These are phyloP conservation scores for Erythrobasidium hasegawianum DNA, from an alignment of 1,284 basidiomycete genomes.

Conservation along the genomic window DNA sequence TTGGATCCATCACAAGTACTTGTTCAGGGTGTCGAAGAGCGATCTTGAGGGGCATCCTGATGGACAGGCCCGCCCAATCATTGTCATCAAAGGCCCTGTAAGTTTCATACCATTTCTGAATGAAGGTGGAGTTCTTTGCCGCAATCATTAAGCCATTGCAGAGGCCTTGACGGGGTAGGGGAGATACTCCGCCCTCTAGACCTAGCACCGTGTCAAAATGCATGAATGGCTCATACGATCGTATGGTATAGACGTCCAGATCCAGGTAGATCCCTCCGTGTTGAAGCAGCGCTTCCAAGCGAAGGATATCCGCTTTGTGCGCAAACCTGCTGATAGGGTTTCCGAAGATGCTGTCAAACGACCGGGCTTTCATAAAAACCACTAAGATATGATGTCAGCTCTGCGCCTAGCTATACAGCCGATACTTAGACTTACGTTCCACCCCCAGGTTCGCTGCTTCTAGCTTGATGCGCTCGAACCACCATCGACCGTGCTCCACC, in stretches of 20 bases:
- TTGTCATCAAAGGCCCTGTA: constrained; percentile 52
- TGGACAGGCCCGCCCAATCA: constrained; percentile 14
- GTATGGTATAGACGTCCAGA: constrained; percentile 47
- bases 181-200: constrained; percentile 49
- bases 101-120: constrained; percentile 45
- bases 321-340: constrained; percentile 46
- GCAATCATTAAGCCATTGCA: constrained; percentile 55
- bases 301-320: constrained; percentile 52
- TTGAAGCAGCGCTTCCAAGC: constrained; percentile 49
- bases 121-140: constrained; percentile 50
- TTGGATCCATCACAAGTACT: constrained; percentile 52
- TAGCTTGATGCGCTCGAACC: constrained; percentile 11
- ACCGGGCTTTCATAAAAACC: constrained; percentile 33
- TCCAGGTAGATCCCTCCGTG: constrained; percentile 55
- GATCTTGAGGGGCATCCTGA: constrained; percentile 23
- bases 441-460: constrained; percentile 9
- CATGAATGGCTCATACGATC: constrained; percentile 13
- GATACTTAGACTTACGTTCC: background rate
- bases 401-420: too few relatives aligned
- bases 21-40: constrained; percentile 48
- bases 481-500: constrained; percentile 10
- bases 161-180: constrained; percentile 47
- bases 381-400: too few relatives aligned
- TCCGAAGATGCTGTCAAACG: constrained; percentile 42
- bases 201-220: constrained; percentile 51